Base-by-base conservation (phyloP, 768 basidiomycete genomes). In the Panus rudis region DNA sequence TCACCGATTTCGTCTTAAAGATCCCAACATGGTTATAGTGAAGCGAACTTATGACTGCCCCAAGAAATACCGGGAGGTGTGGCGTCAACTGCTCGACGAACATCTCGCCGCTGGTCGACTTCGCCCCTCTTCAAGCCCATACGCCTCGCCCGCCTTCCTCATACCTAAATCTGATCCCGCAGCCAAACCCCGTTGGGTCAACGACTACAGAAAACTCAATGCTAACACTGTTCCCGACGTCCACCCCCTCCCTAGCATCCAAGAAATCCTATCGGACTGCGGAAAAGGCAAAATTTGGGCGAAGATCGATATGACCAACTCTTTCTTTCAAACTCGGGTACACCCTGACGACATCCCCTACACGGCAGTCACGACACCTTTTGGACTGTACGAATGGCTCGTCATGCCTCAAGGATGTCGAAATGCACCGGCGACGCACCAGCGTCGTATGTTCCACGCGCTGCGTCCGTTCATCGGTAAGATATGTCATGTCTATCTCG, bases 231-330 rank as follows among this genome's bases (percentile, higher is more conserved):
- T 57, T 0, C 43, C 41, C 1, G 55, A 59, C 31, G 32, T 37
- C 0, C 43, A 49, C 19, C 50, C 53, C 0, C 34, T 58, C 16
- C 54, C 54, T 0, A 19, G 23, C 1, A 34, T 57, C n/a, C 38
- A 43, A 23, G 52, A 58, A 4, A 56, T 57, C 16, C 47, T 56
- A 2, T n/a, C 16, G 5, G 64, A 69, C 37, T 66, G 63, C 42
- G 61, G 56, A 0, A 61, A 63, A 34, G 68, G 67, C 0, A 60
- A 56, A n/a, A 50, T 68, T 0, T 72, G 58, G 43, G 61, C 52
- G 0, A 66, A 59, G 14, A 56, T 72, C 1, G 63, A 73, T 35
- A 68, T 69, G 61, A 66, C 63, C n/a, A 60, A 68, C 25, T 54
- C 63, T 0, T 72, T 69, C 34, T 69, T 67, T 38, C 69, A 70